Conservation (phyloP, 805 yeast species). For the Cyberlindnera misumaiensis region DNA sequence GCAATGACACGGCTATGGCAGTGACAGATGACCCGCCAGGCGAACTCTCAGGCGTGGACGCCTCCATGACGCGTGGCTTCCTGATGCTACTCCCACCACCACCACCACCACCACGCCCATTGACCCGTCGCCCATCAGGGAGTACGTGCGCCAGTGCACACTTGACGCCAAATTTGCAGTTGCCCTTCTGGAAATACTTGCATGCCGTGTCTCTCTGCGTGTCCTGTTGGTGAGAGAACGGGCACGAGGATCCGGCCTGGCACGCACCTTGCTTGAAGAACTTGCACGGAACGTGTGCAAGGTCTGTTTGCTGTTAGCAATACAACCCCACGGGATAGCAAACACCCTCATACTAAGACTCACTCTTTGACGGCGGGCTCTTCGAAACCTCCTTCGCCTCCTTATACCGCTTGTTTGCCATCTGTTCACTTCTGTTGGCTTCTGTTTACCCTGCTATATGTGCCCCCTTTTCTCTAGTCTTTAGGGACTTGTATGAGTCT, state of each 20-base stretch:
- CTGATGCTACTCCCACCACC: too few relatives aligned
- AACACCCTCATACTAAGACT: conserved; percentile 6
- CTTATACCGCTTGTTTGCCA: conserved; percentile 5
- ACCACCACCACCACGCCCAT: conserved; percentile 23
- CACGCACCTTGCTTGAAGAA: conserved; percentile 89
- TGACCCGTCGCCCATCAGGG: conserved; percentile 83
- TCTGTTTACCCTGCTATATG: too few relatives aligned
- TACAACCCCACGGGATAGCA: background rate
- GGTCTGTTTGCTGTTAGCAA: conserved; percentile 35
- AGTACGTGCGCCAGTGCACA: conserved; percentile 91
- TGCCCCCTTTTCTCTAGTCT: too few relatives aligned
- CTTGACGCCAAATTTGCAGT: conserved; percentile 89
- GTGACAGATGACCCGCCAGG: too few relatives aligned
- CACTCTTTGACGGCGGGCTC: conserved; percentile 23
- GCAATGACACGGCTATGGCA: too few relatives aligned
- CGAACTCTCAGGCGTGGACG: too few relatives aligned
- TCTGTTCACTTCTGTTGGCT: background rate
- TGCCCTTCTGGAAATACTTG: conserved; percentile 93
- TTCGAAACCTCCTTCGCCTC: conserved; percentile 18
- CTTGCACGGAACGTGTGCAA: conserved; percentile 95
- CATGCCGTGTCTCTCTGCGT: conserved; percentile 49
- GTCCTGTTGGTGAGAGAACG: conserved; percentile 72
- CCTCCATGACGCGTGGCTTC: too few relatives aligned
- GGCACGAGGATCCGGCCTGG: conserved; percentile 90
- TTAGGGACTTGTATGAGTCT: too few relatives aligned